Percentiles rank a stretch among this genome's conserved stretches.
Conservation (phyloP, 805 yeast species). For the Pichia manshurica region DNA sequence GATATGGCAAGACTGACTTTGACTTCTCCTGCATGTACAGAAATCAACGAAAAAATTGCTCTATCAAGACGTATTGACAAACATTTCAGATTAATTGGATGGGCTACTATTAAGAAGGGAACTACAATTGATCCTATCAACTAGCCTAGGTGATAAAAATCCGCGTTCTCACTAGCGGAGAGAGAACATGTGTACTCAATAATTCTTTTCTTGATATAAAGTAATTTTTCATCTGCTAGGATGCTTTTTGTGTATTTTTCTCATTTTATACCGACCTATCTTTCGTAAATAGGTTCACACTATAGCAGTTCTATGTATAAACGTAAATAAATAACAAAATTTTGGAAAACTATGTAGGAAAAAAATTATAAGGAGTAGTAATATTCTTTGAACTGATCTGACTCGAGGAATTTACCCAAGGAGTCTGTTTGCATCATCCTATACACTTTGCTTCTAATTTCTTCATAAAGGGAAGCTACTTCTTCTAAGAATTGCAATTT, state of each 20-base stretch:
- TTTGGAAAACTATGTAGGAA: no score
- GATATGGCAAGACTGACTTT: conserved; percentile 98
- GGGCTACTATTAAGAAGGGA: conserved; percentile 98
- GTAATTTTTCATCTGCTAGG: neutral
- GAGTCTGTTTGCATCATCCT: conserved; percentile 69
- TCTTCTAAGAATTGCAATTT: conserved; percentile 34
- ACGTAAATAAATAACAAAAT: neutral
- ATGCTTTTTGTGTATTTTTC: neutral
- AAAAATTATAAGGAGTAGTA: conserved; percentile 7
- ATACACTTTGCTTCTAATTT: conserved; percentile 45
- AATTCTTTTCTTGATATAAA: conserved; percentile 8
- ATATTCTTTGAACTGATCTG: conserved; percentile 35
- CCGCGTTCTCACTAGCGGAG: conserved; percentile 6
- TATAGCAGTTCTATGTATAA: neutral
- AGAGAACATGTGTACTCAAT: conserved; percentile 11
- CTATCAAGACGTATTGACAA: conserved; percentile 97
- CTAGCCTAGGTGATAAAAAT: conserved; percentile 19
- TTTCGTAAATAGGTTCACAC: no score
- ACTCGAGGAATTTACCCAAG: conserved; percentile 57
- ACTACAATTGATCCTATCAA: conserved; percentile 76
- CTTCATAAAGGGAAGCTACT: conserved; percentile 40
- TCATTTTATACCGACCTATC: neutral
- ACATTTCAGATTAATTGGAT: conserved; percentile 99
- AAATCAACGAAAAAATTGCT: conserved; percentile 96
- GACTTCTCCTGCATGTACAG: conserved; percentile 98